phyloP scores from a whole-genome alignment of 768 basidiomycete genomes.

The Suillus bovinus region DNA sequence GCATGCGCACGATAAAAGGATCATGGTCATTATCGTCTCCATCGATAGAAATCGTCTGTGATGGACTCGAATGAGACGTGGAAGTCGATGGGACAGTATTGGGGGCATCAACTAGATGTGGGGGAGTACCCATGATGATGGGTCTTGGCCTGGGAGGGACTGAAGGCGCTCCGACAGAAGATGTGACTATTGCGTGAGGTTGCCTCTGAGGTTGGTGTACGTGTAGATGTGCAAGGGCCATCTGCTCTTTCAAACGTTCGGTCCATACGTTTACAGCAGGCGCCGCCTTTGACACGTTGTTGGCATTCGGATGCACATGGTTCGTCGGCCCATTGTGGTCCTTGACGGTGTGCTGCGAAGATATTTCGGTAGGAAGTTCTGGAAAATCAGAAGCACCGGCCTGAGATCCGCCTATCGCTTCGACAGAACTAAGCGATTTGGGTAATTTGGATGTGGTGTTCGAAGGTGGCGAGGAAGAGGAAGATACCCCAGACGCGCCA shows the following conservation, averaged over 20 bases:
- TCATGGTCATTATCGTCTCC: constrained; percentile 34
- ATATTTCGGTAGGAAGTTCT: constrained; percentile 5
- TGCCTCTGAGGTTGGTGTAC: constrained; percentile 22
- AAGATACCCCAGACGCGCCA: constrained; percentile 8
- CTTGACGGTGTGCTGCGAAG: not conserved
- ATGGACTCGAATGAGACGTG: constrained; percentile 6
- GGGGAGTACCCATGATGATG: constrained; percentile 13
- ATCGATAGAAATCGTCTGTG: constrained; percentile 11
- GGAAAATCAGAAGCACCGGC: constrained; percentile 4
- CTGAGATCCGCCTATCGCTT: constrained; percentile 1
- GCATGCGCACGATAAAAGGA: constrained; percentile 45
- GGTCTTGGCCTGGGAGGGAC: constrained; percentile 19
- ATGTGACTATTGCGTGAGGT: constrained; percentile 13
- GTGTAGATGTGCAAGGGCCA: constrained; percentile 24
- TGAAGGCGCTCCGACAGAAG: constrained; percentile 12
- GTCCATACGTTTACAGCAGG: constrained; percentile 43
- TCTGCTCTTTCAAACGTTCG: constrained; percentile 42
- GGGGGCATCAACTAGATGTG: not conserved
- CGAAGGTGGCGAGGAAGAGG: constrained; percentile 14
- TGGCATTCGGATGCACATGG: constrained; percentile 10
- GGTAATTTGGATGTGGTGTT: not conserved
- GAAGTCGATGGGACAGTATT: constrained; percentile 8
- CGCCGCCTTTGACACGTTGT: constrained; percentile 19
- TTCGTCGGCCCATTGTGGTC: not conserved
- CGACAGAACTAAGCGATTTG: not conserved